phyloP scores from a whole-genome alignment of 768 basidiomycete genomes.

The Amanita rubescens region DNA sequence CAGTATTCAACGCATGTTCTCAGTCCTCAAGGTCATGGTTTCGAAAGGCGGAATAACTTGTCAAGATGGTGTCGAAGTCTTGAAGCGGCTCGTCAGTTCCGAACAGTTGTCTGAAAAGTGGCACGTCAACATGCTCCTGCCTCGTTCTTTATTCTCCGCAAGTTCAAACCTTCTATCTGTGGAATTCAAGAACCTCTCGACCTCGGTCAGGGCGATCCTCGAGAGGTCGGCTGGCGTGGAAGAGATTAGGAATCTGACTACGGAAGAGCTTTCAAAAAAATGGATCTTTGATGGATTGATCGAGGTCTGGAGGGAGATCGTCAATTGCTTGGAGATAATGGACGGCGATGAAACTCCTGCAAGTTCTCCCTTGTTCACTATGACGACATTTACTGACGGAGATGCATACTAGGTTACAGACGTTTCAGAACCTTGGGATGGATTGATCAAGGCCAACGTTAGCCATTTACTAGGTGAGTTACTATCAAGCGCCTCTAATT shows the following conservation, averaged over 20 bases:
- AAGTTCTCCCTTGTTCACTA: slow-evolving; percentile 17
- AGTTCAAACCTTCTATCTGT: slow-evolving; percentile 47
- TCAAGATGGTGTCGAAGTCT: slow-evolving; percentile 47
- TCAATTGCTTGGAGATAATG: slow-evolving; percentile 36
- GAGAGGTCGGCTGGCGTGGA: slow-evolving; percentile 44
- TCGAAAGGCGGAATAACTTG: slow-evolving; percentile 43
- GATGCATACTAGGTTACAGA: slow-evolving; percentile 29
- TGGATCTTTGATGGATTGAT: slow-evolving; percentile 49
- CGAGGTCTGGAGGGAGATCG: slow-evolving; percentile 43
- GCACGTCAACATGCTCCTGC: slow-evolving; percentile 42
- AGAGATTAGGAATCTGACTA: slow-evolving; percentile 51
- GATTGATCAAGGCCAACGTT: slow-evolving; percentile 45
- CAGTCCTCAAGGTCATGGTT: slow-evolving; percentile 50
- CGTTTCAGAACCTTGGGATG: slow-evolving; percentile 49
- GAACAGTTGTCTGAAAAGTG: slow-evolving; percentile 31
- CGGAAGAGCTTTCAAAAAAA: slow-evolving; percentile 45
- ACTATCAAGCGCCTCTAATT: slow-evolving; percentile 1
- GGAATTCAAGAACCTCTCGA: slow-evolving; percentile 41
- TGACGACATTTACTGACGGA: background rate
- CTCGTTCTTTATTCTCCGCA: slow-evolving; percentile 47
- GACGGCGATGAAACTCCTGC: slow-evolving; percentile 45
- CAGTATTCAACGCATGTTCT: slow-evolving; percentile 37
- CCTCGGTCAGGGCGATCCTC: slow-evolving; percentile 43
- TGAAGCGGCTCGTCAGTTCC: slow-evolving; percentile 31
- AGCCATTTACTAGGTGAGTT: slow-evolving; percentile 37